phyloP scores from a whole-genome alignment of 306 rosid species.

The Urtica urens region DNA sequence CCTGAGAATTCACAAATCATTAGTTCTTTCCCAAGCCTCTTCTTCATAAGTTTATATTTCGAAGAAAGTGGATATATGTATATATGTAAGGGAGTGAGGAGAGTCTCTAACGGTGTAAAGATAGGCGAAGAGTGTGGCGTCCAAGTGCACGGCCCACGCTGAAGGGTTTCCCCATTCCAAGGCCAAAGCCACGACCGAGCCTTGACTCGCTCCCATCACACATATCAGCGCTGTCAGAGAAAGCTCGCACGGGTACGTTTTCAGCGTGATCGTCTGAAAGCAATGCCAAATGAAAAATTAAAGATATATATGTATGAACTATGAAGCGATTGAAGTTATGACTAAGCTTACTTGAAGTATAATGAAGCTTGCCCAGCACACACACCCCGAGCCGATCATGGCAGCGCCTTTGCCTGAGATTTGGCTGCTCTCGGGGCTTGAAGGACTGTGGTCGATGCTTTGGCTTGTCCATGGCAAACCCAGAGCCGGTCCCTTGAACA shows the following conservation, averaged over 20 bases:
- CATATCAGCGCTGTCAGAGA: conserved; percentile 42
- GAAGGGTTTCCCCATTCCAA: conserved; percentile 33
- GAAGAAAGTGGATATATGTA: background rate
- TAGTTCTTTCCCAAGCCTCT: background rate
- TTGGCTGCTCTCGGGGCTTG: conserved; percentile 14
- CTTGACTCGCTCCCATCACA: conserved; percentile 26
- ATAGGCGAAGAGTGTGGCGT: conserved; percentile 24
- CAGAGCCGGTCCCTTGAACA: conserved; percentile 27
- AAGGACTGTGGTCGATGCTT: conserved; percentile 9
- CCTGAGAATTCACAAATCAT: conserved; percentile 27
- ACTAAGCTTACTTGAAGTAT: conserved; percentile 29
- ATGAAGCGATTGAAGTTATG: background rate
- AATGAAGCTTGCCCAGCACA: conserved; percentile 36
- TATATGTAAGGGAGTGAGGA: background rate
- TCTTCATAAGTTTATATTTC: background rate
- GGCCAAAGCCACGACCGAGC: conserved; percentile 22
- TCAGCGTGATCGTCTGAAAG: conserved; percentile 35
- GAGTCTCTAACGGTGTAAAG: conserved; percentile 29
- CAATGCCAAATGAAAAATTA: background rate
- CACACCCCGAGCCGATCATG: conserved; percentile 29
- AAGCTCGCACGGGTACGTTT: conserved; percentile 41
- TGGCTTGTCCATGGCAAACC: conserved; percentile 28
- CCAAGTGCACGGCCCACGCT: conserved; percentile 38
- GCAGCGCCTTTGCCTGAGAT: conserved; percentile 35
- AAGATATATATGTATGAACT: background rate